phyloP scores from a whole-genome alignment of 116 monocot species.

The Posidonia oceanica region DNA sequence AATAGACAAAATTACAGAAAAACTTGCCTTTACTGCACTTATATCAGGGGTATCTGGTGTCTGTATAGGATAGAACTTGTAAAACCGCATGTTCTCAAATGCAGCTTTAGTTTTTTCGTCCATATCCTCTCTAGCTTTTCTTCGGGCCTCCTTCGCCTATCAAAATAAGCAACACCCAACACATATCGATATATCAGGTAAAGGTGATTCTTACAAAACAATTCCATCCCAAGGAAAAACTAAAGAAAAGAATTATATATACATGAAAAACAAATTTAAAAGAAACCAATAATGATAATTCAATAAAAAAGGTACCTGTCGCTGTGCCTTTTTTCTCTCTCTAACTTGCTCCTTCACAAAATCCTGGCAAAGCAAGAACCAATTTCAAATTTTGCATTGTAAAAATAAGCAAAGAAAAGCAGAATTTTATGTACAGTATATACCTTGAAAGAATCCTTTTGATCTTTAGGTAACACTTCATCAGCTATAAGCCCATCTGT shows the following conservation, averaged over 20 bases:
- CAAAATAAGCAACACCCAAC: background rate
- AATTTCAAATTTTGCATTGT: background rate
- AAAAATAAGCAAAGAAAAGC: background rate
- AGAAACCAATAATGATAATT: background rate
- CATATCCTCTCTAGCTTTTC: conserved; percentile 69
- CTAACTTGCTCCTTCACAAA: conserved; percentile 48
- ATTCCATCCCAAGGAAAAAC: background rate
- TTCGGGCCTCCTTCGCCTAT: conserved; percentile 63
- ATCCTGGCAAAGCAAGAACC: conserved; percentile 15
- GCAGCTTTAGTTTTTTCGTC: conserved; percentile 51
- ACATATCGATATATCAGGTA: background rate
- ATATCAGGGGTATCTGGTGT: conserved; percentile 68
- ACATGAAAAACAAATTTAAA: background rate
- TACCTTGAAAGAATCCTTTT: conserved; percentile 83
- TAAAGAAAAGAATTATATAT: background rate
- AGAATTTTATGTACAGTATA: background rate
- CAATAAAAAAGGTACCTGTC: conserved; percentile 20
- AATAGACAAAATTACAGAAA: background rate
- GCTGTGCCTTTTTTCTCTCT: conserved; percentile 41
- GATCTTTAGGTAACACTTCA: conserved; percentile 55
- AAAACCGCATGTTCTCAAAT: conserved; percentile 63
- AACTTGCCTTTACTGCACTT: conserved; percentile 50
- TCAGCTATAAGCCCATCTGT: conserved; percentile 43
- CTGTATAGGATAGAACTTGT: conserved; percentile 74
- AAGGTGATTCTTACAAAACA: background rate